Evolutionary conservation across 1,284 basidiomycete species (phyloP).

Genomic region (Puccinia sorghi): DNA sequence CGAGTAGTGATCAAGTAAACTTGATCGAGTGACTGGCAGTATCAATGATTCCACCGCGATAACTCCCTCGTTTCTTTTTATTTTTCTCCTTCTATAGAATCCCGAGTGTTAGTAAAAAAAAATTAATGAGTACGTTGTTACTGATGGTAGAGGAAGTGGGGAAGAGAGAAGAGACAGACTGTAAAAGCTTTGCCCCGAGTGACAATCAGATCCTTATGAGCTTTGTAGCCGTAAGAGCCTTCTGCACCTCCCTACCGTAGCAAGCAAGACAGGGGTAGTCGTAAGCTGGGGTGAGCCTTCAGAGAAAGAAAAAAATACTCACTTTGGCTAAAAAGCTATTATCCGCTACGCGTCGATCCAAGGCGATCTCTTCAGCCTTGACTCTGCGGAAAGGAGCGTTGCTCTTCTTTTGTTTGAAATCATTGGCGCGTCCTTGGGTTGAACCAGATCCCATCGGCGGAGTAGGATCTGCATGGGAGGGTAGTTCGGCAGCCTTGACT

Average conservation of each 20-base stretch:
- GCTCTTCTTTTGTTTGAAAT: conserved; percentile 21
- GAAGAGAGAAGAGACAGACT: conserved; percentile 27
- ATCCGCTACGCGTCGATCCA: conserved; percentile 41
- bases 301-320: neutral
- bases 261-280: neutral
- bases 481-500: conserved; percentile 3
- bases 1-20: conserved; percentile 35
- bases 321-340: conserved; percentile 50
- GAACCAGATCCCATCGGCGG: neutral
- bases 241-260: conserved; percentile 39
- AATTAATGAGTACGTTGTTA: neutral
- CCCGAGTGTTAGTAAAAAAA: conserved; percentile 1
- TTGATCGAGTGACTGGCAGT: conserved; percentile 50
- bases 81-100: conserved; percentile 47
- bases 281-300: neutral
- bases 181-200: conserved; percentile 50
- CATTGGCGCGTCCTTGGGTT: neutral
- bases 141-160: neutral
- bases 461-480: neutral
- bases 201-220: conserved; percentile 47
- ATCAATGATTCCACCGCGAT: conserved; percentile 49
- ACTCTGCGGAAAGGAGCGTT: conserved; percentile 48
- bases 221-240: conserved; percentile 48
- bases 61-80: conserved; percentile 50
- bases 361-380: conserved; percentile 41